Conservation (phyloP, 805 yeast genomes). For the Pichia rugopelliculosa region DNA sequence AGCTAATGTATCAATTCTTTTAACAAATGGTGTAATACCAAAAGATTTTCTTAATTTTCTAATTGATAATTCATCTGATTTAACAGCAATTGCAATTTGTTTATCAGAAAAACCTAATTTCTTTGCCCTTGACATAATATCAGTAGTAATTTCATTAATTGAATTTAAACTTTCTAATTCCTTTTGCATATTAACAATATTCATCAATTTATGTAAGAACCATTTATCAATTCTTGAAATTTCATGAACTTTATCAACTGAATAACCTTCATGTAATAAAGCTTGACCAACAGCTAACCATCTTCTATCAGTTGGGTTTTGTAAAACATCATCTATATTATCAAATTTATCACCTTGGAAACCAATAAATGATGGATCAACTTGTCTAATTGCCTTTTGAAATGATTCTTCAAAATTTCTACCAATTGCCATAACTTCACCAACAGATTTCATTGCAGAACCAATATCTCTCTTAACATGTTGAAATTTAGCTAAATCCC, state of each 20-base stretch:
- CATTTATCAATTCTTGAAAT: constrained; percentile 90
- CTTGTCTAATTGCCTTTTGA: constrained; percentile 95
- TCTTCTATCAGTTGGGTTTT: constrained; percentile 91
- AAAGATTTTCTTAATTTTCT: constrained; percentile 73
- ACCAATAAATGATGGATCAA: constrained; percentile 84
- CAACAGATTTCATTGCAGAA: constrained; percentile 96
- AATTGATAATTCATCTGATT: constrained; percentile 68
- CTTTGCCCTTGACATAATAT: constrained; percentile 71
- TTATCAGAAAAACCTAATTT: constrained; percentile 92
- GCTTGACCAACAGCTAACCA: constrained; percentile 99
- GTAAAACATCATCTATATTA: constrained; percentile 65
- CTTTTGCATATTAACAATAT: constrained; percentile 83
- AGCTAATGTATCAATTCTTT: constrained; percentile 94
- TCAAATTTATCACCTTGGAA: constrained; percentile 83
- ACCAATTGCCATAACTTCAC: constrained; percentile 99
- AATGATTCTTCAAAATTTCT: constrained; percentile 95
- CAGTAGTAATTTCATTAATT: constrained; percentile 54
- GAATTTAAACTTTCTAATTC: constrained; percentile 62
- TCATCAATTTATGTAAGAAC: constrained; percentile 89
- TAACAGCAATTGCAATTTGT: constrained; percentile 78
- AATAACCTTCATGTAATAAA: constrained; percentile 77
- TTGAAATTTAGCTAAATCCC: constrained; percentile 95
- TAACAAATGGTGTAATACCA: constrained; percentile 86
- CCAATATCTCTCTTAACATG: constrained; percentile 92
- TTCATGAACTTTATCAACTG: constrained; percentile 89